phyloP scores from a whole-genome alignment of 192 early-diverging fungal genomes.

The Coemansia sp. region DNA sequence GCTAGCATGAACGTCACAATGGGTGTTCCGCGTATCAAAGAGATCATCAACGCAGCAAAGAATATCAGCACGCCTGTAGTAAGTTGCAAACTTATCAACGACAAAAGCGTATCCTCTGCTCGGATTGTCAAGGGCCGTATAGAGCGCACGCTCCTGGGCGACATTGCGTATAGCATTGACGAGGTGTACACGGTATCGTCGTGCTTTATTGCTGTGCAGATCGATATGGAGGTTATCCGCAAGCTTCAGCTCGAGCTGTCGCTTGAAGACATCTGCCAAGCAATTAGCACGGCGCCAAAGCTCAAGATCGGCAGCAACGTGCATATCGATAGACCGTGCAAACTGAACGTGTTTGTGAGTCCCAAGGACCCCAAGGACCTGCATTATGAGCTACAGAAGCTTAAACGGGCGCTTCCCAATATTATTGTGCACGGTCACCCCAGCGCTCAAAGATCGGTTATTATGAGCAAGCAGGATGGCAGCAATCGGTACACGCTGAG shows the following conservation, averaged over 20 bases:
- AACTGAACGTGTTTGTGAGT: constrained; percentile 66
- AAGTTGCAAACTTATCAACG: constrained; percentile 68
- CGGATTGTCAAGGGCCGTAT: constrained; percentile 97
- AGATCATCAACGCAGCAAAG: constrained; percentile 99
- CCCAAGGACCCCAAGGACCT: constrained; percentile 62
- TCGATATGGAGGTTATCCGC: constrained; percentile 81
- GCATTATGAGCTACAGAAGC: constrained; percentile 73
- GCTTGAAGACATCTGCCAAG: constrained; percentile 70
- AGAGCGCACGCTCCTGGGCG: constrained; percentile 87
- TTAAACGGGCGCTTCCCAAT: constrained; percentile 83
- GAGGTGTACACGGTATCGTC: constrained; percentile 78
- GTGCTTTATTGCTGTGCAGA: constrained; percentile 74
- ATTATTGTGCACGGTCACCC: constrained; percentile 89
- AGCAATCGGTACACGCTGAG: constrained; percentile 59
- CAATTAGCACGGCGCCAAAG: constrained; percentile 79
- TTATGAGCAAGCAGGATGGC: constrained; percentile 46
- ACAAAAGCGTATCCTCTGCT: constrained; percentile 68
- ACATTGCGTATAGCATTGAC: constrained; percentile 93
- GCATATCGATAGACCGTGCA: constrained; percentile 59
- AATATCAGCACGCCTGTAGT: constrained; percentile 95
- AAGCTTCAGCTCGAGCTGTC: constrained; percentile 89
- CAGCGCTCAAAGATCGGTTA: constrained; percentile 81
- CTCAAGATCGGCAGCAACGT: constrained; percentile 84
- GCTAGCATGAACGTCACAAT: constrained; percentile 98
- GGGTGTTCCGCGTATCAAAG: constrained; percentile 99